These are phyloP conservation scores for Salix dunnii DNA, from an alignment of 345 rosid genomes.

Conservation along the genomic window DNA sequence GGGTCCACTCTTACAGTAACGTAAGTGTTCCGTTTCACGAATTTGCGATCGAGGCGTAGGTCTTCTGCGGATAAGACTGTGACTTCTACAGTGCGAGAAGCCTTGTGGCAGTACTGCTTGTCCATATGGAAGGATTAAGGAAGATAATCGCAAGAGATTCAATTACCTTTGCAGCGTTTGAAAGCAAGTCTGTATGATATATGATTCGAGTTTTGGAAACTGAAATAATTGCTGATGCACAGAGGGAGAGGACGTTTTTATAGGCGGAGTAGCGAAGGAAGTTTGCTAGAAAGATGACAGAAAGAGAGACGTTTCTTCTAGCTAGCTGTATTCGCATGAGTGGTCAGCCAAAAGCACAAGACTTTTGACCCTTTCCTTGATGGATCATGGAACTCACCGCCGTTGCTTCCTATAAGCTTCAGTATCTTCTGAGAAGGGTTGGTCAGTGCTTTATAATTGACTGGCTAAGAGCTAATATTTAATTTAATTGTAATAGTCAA, in stretches of 20 bases:
- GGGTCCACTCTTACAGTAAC: constrained; percentile 31
- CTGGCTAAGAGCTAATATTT: too few species aligned
- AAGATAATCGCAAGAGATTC: not conserved
- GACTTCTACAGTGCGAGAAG: constrained; percentile 38
- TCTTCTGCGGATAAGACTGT: constrained; percentile 57
- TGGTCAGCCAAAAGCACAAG: not conserved
- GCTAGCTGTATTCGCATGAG: not conserved
- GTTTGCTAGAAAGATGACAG: not conserved
- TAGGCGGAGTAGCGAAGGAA: not conserved
- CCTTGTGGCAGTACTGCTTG: not conserved
- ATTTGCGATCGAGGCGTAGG: constrained; percentile 38
- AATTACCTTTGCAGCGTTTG: not conserved
- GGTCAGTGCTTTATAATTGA: too few species aligned
- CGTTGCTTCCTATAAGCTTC: too few species aligned
- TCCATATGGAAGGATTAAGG: not conserved
- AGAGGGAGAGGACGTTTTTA: not conserved
- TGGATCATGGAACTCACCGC: too few species aligned
- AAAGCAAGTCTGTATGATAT: not conserved
- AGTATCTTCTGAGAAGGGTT: too few species aligned
- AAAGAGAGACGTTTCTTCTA: not conserved
- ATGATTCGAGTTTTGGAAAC: not conserved
- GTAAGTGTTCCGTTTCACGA: constrained; percentile 38
- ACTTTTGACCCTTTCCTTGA: too few species aligned
- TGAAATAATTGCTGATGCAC: not conserved
- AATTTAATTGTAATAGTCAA: too few species aligned